These are phyloP conservation scores for Piromyces finnis DNA, from an alignment of 192 early-diverging fungal species.

Conservation along the genomic window DNA sequence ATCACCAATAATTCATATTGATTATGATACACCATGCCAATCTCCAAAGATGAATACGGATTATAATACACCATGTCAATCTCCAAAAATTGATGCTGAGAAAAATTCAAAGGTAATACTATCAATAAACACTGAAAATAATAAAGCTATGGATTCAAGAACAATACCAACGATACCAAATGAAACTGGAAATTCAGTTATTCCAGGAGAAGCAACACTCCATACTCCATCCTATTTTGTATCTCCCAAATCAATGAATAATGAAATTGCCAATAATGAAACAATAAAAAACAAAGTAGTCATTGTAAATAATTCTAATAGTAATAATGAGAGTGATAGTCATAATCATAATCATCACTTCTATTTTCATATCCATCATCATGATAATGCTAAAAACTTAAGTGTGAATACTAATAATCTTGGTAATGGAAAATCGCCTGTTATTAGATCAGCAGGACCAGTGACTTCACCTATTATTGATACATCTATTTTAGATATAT, in stretches of 20 bases:
- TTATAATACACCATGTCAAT: neutral
- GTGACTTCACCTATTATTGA: neutral
- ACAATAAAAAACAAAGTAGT: neutral
- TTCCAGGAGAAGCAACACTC: neutral
- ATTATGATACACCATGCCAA: too few relatives aligned
- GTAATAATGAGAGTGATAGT: neutral
- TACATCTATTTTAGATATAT: neutral
- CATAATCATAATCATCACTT: neutral
- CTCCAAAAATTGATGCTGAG: neutral
- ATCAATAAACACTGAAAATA: neutral
- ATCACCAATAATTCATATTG: too few relatives aligned
- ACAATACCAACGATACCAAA: neutral
- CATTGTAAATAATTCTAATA: neutral
- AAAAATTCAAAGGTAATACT: neutral
- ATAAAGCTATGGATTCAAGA: neutral
- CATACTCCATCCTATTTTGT: neutral
- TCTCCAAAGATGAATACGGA: neutral
- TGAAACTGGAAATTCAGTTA: neutral
- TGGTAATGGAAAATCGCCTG: neutral
- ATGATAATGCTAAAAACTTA: neutral
- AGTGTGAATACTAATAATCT: neutral
- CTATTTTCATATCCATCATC: neutral
- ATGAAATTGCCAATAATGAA: neutral
- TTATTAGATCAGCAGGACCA: neutral
- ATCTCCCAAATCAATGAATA: neutral